Evolutionary conservation across 148 eudicot species (phyloP), one percentile per base, ranked within the genome.

Genomic region (Vaccinium vitisidaea): DNA sequence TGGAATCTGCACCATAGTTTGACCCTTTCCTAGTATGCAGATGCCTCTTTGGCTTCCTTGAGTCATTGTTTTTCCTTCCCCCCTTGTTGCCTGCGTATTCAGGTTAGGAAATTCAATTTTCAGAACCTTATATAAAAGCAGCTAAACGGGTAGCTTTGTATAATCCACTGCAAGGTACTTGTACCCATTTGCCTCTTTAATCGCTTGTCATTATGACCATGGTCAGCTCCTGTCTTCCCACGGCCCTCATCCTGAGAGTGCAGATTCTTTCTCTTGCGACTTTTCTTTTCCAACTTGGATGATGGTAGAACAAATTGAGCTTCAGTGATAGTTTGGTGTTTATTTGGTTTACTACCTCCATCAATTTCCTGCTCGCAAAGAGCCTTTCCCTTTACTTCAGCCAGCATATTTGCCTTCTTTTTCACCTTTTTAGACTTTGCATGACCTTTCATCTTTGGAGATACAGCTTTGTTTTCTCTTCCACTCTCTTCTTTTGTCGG

Each of bases 111-210:
- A n/a, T 21, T 81, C 80, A 81, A 80, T 85, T 30, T 7, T 5
- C 71, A 55, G 54, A 43, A 71, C 59, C 50, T 69, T 58, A 13
- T 19, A 79, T 21, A 74, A 61, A 36, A 80, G 65, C 32, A 13
- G 27, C 16, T 54, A 56, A 46, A 75, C n/a, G 63, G 82, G 63
- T 73, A 80, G 61, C 84, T 39, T 39, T 48, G 21, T n/a, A 7
- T 65, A 81, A 39, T 39, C 73, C 84, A 81, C 56, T 55, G 5
- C 30, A 61, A 43, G 71, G 49, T 63, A 75, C 36, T 75, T 39
- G 58, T 87, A 87, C 89, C 89, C 54, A 15, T 63, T 53, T 75
- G 55, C 55, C 84, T 87, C 81, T 87, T 85, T 27, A 81, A 81
- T 48, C 70, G 81, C 75, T 55, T 87, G 82, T 67, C 56, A 56